Evolutionary conservation across 2,329 filamentous ascomycete species (phyloP), one percentile per base, ranked within the genome.

Genomic region (Setomelanomma holmii): DNA sequence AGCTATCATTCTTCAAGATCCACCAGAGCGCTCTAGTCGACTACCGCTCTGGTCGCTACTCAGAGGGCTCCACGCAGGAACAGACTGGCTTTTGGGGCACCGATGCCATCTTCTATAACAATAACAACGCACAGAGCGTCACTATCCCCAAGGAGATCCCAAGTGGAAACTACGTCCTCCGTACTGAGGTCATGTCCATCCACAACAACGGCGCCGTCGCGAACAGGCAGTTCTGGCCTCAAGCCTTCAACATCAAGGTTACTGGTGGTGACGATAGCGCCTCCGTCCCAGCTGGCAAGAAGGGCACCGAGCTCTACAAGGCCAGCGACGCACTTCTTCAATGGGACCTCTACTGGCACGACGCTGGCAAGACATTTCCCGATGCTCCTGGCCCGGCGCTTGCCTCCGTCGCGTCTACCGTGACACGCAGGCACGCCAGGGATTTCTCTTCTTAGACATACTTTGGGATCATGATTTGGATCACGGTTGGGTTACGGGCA

Each of bases 1-100:
- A 66, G 19, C 66, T 73, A 14, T 39, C 60, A 19, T 73, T 71
- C 58, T 71, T 72, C 68, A 73, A 73, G 64, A 72, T 73, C 46
- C 63, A 71, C 52, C 45, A 73, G 49, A 53, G 51, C 21, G 61
- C 61, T 4, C 45, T 71, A 44, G 58, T 64, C 46, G 61, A 66
- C 46, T 71, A 70, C 60, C 66, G 61, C 42, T 22, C 56, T 10
- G 66, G 66, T 11, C 68, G 68, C 43, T 71, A 55, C 52, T 60
- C 61, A 4, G 33, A 64, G 16, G 68, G 64, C 35, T 20, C 27
- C 10, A 40, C 54, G 4, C 50, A 62, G 40, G 68, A 56, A 8
- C 60, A 68, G 43, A 58, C 61, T 14, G 69, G 69, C 16, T 66
- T 63, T 53, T 72, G 71, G 68, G 69, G 64, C 24, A 71, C 67